A percentile compares a stretch with the other conserved stretches of the same genome.
phyloP scores from a whole-genome alignment of 208 protist species.

The Leishmania amazonensis region DNA sequence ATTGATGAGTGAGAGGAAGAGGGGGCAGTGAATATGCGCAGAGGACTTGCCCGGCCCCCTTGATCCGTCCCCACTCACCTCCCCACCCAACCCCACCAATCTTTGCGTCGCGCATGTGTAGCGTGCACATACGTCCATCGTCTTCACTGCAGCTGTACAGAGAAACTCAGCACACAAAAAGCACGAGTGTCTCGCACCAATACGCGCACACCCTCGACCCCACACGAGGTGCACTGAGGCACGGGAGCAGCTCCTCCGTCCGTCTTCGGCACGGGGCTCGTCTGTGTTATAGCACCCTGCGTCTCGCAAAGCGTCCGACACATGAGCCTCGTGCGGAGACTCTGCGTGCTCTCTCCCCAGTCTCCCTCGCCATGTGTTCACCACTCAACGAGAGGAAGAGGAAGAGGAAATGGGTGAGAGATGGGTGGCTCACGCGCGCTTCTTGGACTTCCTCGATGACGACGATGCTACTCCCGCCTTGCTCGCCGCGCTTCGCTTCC shows the following conservation, averaged over 20 bases:
- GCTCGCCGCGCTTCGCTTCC: slow-evolving; percentile 7
- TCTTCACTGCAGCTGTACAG: neutral
- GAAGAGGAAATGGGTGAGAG: neutral
- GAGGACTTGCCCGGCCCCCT: neutral
- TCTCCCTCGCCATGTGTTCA: neutral
- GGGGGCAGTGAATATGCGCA: neutral
- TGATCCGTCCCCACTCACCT: neutral
- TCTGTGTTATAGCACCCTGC: neutral
- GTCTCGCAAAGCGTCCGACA: neutral
- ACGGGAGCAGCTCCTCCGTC: neutral
- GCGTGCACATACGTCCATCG: neutral
- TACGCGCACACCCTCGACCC: neutral
- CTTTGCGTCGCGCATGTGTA: neutral
- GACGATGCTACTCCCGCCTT: neutral
- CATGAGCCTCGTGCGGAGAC: neutral
- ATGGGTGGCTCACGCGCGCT: neutral
- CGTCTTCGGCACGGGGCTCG: neutral
- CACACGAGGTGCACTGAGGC: neutral
- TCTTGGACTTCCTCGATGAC: slow-evolving; percentile 10
- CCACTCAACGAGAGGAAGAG: neutral
- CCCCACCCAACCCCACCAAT: neutral
- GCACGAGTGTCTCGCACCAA: neutral
- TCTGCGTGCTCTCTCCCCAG: neutral
- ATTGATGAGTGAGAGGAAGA: neutral
- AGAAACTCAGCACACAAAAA: neutral